Evolutionary conservation across 1,139 yeast species (phyloP).

Genomic region (Candida frijolesensis): DNA sequence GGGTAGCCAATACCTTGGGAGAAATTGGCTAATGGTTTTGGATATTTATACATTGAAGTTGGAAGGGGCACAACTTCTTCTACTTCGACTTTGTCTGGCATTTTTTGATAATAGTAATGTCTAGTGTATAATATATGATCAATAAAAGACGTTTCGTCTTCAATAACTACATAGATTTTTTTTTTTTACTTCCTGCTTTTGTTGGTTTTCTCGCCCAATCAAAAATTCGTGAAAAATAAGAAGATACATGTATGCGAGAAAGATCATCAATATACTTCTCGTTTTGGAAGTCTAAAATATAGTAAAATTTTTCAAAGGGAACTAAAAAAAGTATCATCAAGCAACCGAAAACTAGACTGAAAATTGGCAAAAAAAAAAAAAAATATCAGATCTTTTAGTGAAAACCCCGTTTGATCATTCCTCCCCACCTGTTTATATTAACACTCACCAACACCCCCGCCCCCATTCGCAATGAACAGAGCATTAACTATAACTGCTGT

Average conservation of each 20-base stretch:
- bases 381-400: not conserved
- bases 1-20: conserved; percentile 46
- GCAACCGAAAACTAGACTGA: conserved; percentile 4
- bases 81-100: conserved; percentile 16
- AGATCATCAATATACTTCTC: not conserved
- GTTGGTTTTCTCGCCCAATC: conserved; percentile 13
- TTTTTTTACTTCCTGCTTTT: conserved; percentile 2
- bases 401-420: not conserved
- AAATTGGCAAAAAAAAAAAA: conserved; percentile 1
- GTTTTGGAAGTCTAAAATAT: conserved; percentile 9
- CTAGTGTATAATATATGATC: not conserved
- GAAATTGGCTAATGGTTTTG: conserved; percentile 46
- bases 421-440: not conserved
- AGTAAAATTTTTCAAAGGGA: conserved; percentile 1
- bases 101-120: not conserved
- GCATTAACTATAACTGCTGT: conserved; percentile 53
- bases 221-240: conserved; percentile 12
- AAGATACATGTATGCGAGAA: not conserved
- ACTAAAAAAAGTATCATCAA: conserved; percentile 1
- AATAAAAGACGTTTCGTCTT: not conserved
- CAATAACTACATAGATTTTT: not conserved
- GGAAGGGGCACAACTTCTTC: conserved; percentile 22
- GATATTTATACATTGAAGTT: conserved; percentile 44
- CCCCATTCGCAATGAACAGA: conserved; percentile 31
- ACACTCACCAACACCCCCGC: not conserved